A percentile compares a stretch with the other conserved stretches of the same genome.
These are phyloP conservation scores for Dianthus caryophyllus DNA, from an alignment of 148 eudicot species.

Conservation along the genomic window DNA sequence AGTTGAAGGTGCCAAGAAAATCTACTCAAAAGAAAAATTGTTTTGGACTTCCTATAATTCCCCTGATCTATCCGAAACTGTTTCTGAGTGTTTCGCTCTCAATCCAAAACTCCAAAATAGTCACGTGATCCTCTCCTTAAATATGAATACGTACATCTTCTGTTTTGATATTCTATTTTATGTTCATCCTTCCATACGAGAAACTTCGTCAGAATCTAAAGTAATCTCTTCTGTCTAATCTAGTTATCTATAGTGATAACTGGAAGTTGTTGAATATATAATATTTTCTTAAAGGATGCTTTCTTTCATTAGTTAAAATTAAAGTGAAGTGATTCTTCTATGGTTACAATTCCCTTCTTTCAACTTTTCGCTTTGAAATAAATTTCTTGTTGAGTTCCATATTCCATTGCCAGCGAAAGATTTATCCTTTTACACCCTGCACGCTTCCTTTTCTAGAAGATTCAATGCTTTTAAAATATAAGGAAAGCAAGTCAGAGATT, in stretches of 20 bases:
- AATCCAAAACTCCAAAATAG: too few species aligned
- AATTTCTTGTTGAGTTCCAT: neutral
- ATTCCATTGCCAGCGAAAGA: neutral
- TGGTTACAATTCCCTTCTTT: neutral
- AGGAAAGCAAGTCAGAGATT: constrained; percentile 2
- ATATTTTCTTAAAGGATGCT: neutral
- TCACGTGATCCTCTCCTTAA: too few species aligned
- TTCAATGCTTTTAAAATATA: neutral
- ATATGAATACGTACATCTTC: too few species aligned
- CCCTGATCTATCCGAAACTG: too few species aligned
- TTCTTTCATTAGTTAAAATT: neutral
- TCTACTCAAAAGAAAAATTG: too few species aligned
- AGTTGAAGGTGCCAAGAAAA: too few species aligned
- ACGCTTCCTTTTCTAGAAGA: neutral
- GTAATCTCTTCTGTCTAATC: neutral
- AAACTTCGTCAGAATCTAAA: neutral
- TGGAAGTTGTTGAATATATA: neutral
- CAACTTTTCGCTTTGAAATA: neutral
- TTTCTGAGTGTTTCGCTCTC: too few species aligned
- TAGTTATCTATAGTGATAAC: neutral
- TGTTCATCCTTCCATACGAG: neutral
- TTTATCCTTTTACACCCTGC: neutral
- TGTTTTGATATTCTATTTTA: too few species aligned
- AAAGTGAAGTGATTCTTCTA: neutral
- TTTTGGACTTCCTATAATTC: too few species aligned